Evolutionary conservation across 176 grass and related monocot species (phyloP), one percentile per base, ranked within the genome.

Genomic region (Aegilops umbellulata): DNA sequence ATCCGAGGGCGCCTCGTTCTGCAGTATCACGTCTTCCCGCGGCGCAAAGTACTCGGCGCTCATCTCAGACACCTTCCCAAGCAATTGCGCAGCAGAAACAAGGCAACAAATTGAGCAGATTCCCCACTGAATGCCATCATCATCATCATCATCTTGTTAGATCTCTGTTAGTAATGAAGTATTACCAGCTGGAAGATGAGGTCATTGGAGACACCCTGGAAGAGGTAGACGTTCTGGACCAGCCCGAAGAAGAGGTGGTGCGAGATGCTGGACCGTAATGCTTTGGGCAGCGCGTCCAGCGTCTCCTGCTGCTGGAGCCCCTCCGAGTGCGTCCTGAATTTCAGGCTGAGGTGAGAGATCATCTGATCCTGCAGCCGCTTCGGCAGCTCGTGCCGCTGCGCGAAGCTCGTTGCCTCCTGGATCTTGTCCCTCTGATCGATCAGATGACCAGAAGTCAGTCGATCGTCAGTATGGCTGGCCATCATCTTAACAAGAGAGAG

Each of bases 291-390:
- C 44, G 81, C 67, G 53, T 94, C 86, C 0, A 95, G 47, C 2
- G 90, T 94, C 86, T 98, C 92, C 84, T 94, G 88, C 79, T 95
- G 96, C 69, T 94, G 90, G 15, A 98, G 88, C 58, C 96, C 96
- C 80, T 98, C 96, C 0, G 88, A 89, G 38, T 94, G 79, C 0
- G 91, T 95, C 83, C 92, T 86, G 86, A 98, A 98, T 76, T 92
- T 98, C 16, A 98, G 92, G 89, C 90, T 92, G 4, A 98, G 64
- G 73, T 98, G 96, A 2, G 91, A 92, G 14, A 94, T 73, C 92
- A 98, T 98, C 86, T 98, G 96, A 2, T 98, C 91, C 86, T 91
- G 88, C 42, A 98, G 71, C 63, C 78, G 25, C 55, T 25, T 62
- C 27, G 92, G 96, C 24, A 98, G 90, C 65, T 89, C 86, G 82